A percentile compares a stretch with the other conserved stretches of the same genome.
These are phyloP conservation scores for Williopsis jadinii DNA, from an alignment of 1,139 yeast genomes.

Conservation along the genomic window DNA sequence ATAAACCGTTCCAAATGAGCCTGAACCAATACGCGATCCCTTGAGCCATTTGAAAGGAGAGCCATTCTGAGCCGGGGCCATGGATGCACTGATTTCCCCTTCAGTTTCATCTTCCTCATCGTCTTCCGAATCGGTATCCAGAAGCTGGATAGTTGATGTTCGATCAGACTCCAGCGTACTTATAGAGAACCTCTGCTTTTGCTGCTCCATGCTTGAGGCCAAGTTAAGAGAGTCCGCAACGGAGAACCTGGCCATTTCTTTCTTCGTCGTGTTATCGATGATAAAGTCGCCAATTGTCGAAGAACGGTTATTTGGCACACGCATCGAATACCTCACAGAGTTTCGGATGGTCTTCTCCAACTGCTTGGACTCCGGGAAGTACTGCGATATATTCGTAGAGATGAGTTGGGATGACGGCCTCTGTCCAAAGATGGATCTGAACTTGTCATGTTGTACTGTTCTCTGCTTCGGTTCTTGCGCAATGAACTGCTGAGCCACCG, in stretches of 20 bases:
- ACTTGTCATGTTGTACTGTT: slow-evolving; percentile 13
- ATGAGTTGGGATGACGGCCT: slow-evolving; percentile 92
- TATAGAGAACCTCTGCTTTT: slow-evolving; percentile 29
- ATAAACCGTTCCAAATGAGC: slow-evolving; percentile 90
- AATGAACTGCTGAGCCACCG: slow-evolving; percentile 45
- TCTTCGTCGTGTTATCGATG: slow-evolving; percentile 50
- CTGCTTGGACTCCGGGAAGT: slow-evolving; percentile 80
- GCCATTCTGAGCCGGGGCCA: slow-evolving; percentile 13
- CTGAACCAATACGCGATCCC: slow-evolving; percentile 91
- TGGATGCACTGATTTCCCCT: slow-evolving; percentile 20
- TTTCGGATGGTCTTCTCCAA: slow-evolving; percentile 77
- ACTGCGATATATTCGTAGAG: slow-evolving; percentile 82
- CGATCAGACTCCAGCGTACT: slow-evolving; percentile 32
- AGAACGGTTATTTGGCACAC: slow-evolving; percentile 35
- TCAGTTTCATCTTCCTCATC: slow-evolving; percentile 35
- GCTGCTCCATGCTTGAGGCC: slow-evolving; percentile 18
- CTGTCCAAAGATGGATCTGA: slow-evolving; percentile 69
- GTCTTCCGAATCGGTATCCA: slow-evolving; percentile 38
- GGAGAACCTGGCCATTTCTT: slow-evolving; percentile 45
- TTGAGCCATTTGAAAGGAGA: slow-evolving; percentile 54
- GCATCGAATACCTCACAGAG: slow-evolving; percentile 70
- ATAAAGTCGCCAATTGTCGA: slow-evolving; percentile 62
- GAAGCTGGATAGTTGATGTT: slow-evolving; percentile 43
- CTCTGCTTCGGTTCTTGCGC: slow-evolving; percentile 13
- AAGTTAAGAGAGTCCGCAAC: slow-evolving; percentile 21